Base-by-base conservation (phyloP, 306 rosid genomes). In the Bauhinia variegata region DNA sequence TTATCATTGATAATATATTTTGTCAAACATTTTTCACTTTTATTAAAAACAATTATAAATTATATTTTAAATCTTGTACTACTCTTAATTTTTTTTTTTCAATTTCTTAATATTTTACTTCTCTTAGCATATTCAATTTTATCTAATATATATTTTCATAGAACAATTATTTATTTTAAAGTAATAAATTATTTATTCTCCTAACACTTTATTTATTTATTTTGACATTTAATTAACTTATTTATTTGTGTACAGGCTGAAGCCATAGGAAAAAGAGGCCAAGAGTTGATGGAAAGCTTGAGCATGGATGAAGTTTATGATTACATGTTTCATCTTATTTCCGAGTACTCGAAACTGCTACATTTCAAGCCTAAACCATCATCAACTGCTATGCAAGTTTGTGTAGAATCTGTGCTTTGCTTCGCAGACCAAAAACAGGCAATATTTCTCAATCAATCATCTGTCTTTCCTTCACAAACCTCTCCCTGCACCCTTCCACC, bases 271-370 rank as follows among this genome's bases (percentile, higher is more conserved):
- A 81, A 65, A 77, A 77, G 80, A 67, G 97, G 91, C 52, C 97
- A 88, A 50, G 79, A 79, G 4, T 88, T 86, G 16, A 93, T 89
- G 96, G 91, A 79, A 73, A 87, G 44, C 78, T 78, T 93, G 74
- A 88, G 43, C 78, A 88, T 84, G 86, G 95, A 88, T 77, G 71
- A 82, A 33, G 75, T 89, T 63, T 93, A 93, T 65, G 87, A 87
- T 42, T 93, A 93, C 97, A 89, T 88, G 96, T 89, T 93, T 74
- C 96, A 93, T 71, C 91, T 93, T 58, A 78, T 93, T 49, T 70
- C 66, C 0, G 96, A 88, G 79, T 93, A 93, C 87, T 81, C 98
- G 12, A 93, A 83, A 71, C 85, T 89, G 73, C 96, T 43, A 54
- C 79, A 78, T 48, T 89, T 93, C 83, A 81, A 78, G 79, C 96